Evolutionary conservation across 768 basidiomycete species (phyloP), one percentile per base, ranked within the genome.

Genomic region (Naematelia encephala): DNA sequence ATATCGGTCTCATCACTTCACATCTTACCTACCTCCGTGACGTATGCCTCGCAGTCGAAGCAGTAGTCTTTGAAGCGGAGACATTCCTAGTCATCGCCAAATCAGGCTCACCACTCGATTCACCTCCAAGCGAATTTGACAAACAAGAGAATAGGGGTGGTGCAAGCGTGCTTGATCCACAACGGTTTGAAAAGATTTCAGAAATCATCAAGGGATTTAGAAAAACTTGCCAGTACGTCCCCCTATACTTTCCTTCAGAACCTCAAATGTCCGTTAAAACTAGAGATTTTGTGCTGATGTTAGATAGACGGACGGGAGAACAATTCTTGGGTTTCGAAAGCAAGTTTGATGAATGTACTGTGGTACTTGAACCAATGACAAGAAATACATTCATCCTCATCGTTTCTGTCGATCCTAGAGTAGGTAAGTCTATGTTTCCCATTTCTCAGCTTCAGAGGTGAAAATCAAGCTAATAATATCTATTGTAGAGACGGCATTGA

Each of bases 171-270:
- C 53, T 78, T 51, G 71, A 77, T 65, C 62, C 70, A 28, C 72
- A 80, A 27, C 55, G 81, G 44, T 82, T 81, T 56, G 80, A 81
- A 65, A 79, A 80, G 68, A 78, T 81, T 39, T 79, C 78, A 10
- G 92, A 97, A 78, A 84, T 96, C 60, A 87, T 99, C 79, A 98
- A 98, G 79, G 86, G 87, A 2, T 97, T 98, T 81, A 91, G 94
- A 70, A 86, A 90, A 66, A 87, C 89, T 19, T 96, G 92, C 77
- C 84, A 88, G 57, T 89, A 86, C 70, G 78, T 77, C 2, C 2
- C n/a, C 49, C 21, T 21, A 16, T 39, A 8, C 34, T 16, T 16
- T 43, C 12, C 11, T n/a, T 43, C 39, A 12, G 39, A 43, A 11
- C 39, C 19, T 43, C 19, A 19, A 43, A 12, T 43, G 11, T 11